phyloP scores from a whole-genome alignment of 148 eudicot genomes.

The Chenopodium album region DNA sequence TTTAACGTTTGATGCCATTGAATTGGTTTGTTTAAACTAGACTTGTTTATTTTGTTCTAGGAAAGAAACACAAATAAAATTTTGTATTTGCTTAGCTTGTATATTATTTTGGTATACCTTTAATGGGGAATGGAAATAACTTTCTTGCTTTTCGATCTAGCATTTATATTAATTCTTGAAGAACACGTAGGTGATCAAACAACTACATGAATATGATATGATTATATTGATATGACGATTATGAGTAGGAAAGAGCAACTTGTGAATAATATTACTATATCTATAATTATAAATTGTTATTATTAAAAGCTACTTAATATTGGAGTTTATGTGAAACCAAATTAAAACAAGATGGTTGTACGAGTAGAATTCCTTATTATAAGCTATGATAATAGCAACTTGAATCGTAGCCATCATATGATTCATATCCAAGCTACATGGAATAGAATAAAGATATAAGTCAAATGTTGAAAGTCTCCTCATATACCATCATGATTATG shows the following conservation, averaged over 20 bases:
- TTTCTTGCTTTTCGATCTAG: no score
- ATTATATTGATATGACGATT: neutral
- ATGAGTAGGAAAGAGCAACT: neutral
- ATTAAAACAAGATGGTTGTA: neutral
- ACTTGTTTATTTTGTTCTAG: neutral
- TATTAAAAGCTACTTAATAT: neutral
- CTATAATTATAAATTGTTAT: neutral
- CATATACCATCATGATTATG: no score
- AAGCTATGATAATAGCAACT: neutral
- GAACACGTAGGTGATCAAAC: no score
- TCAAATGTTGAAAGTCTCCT: no score
- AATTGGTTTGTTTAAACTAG: neutral
- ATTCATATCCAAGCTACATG: no score
- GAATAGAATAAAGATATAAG: no score
- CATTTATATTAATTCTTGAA: no score
- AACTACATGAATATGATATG: no score
- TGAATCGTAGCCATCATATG: neutral
- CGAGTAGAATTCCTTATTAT: neutral
- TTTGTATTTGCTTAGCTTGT: no score
- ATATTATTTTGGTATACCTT: no score
- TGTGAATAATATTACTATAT: neutral
- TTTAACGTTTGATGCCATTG: neutral
- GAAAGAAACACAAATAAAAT: no score
- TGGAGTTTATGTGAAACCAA: neutral
- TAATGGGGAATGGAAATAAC: no score